These are phyloP conservation scores for Candida sanyiensis DNA, from an alignment of 805 yeast species.

Conservation along the genomic window DNA sequence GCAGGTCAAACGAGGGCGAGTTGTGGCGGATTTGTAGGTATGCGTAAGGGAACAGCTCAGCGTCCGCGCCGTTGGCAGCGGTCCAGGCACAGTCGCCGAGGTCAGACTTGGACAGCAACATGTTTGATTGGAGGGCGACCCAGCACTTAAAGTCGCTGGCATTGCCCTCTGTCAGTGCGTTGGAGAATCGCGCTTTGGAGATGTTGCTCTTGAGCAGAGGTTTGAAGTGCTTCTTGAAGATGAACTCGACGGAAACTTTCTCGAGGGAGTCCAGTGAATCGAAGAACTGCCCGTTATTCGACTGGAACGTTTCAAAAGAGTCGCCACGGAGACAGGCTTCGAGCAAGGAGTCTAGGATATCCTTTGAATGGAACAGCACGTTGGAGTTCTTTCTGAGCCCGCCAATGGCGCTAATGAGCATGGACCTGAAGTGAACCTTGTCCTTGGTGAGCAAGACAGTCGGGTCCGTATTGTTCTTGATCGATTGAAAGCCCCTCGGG, in stretches of 20 bases:
- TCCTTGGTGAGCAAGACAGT: conserved; percentile 27
- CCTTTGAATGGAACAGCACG: conserved; percentile 17
- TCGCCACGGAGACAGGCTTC: conserved; percentile 11
- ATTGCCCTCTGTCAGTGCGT: not conserved
- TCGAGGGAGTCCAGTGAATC: conserved; percentile 19
- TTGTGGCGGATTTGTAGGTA: conserved; percentile 44
- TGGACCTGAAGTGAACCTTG: conserved; percentile 16
- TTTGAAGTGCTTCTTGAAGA: conserved; percentile 22
- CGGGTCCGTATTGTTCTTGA: conserved; percentile 33
- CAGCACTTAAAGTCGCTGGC: conserved; percentile 17
- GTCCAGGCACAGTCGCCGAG: conserved; percentile 16
- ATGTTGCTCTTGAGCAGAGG: conserved; percentile 18
- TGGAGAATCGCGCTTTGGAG: conserved; percentile 21
- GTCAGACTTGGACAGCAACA: conserved; percentile 14
- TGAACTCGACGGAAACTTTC: conserved; percentile 26
- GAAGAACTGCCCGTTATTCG: conserved; percentile 9
- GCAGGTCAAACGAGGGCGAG: conserved; percentile 25
- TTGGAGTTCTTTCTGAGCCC: conserved; percentile 36
- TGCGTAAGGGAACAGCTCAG: conserved; percentile 39
- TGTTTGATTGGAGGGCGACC: conserved; percentile 22
- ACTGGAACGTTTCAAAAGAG: conserved; percentile 12
- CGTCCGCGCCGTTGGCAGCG: conserved; percentile 7
- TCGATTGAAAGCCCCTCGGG: conserved; percentile 29
- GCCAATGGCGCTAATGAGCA: conserved; percentile 37
- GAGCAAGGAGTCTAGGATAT: conserved; percentile 13